These are phyloP conservation scores for Blepharisma stoltei DNA, from an alignment of 73 alveolate genomes.

Conservation along the genomic window DNA sequence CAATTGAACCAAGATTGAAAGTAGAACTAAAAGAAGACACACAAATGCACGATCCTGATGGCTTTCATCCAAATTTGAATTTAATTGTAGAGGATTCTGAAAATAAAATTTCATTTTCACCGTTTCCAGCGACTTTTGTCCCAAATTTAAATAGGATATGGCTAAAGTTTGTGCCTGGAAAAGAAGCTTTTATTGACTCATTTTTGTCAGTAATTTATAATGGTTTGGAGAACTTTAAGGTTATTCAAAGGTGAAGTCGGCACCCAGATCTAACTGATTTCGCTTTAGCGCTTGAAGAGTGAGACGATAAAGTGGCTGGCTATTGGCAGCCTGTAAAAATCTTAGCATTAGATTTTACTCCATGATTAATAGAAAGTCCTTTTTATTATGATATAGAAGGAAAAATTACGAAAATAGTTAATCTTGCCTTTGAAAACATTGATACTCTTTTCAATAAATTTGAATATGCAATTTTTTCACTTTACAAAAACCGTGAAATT, in stretches of 20 bases:
- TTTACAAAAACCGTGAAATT: constrained; percentile 47
- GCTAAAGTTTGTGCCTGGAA: constrained; percentile 53
- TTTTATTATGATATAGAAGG: constrained; percentile 39
- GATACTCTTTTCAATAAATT: constrained; percentile 36
- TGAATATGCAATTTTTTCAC: constrained; percentile 31
- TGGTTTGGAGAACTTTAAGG: constrained; percentile 66
- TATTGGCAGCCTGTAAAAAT: constrained; percentile 69
- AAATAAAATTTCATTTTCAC: constrained; percentile 31
- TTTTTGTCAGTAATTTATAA: constrained; percentile 54
- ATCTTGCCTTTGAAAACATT: constrained; percentile 36
- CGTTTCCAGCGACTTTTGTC: constrained; percentile 28
- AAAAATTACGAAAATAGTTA: constrained; percentile 34
- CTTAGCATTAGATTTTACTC: constrained; percentile 51
- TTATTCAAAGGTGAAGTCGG: constrained; percentile 78
- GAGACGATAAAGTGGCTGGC: constrained; percentile 84
- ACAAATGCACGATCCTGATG: constrained; percentile 30
- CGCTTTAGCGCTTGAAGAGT: constrained; percentile 81
- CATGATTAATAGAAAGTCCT: constrained; percentile 71
- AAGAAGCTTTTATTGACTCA: constrained; percentile 51
- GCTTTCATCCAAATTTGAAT: constrained; percentile 34
- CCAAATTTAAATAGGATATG: constrained; percentile 50
- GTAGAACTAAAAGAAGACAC: constrained; percentile 44
- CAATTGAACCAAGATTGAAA: constrained; percentile 37
- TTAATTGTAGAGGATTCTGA: constrained; percentile 28
- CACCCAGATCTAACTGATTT: constrained; percentile 69